Evolutionary conservation across 2,329 filamentous ascomycete species (phyloP), one percentile per base, ranked within the genome.

Genomic region (Mycosphaerella sp.): DNA sequence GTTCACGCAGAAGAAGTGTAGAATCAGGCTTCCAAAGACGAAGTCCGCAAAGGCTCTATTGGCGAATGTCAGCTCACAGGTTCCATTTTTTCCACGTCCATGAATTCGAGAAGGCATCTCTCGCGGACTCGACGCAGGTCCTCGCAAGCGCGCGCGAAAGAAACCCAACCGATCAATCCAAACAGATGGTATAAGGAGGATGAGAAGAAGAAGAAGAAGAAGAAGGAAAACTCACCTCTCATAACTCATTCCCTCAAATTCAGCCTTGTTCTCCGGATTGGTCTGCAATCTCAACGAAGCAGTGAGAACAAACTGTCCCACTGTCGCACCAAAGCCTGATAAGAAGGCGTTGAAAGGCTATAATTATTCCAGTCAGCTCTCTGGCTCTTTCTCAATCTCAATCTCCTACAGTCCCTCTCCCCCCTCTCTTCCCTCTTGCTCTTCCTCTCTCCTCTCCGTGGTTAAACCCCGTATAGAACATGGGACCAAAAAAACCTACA

Each of bases 1-100:
- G 80, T 98, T 98, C 71, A 97, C 84, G 75, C 91, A 96, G 80
- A 98, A 98, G 77, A 97, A 95, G 77, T 98, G 93, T 72, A 97
- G 76, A 70, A 97, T 89, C 71, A 98, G 72, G 72, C 91, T 96
- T 70, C 92, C 93, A 65, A 96, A 89, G 57, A 98, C 80, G 70
- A 87, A 98, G 75, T 98, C 93, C 69, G 93, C 91, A 72, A 98
- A 98, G 39, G 93, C 92, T 71, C 90, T 95, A 63, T 53, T 52
- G 23, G 9, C 7, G 10, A 29, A 38, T 23, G 29, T 53, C 26
- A 53, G 50, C 43, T 26, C 12, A 10, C 26, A 29, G 5, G 26
- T 29, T 29, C 4, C 5, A 29, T 21, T 21, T 6, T 7, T 29
- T 29, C 6, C 21, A 39, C 7, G n/a, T 26, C 36, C 32, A 41